Conservation (phyloP, 2,329 filamentous ascomycete genomes). For the Xylariaceae sp. region DNA sequence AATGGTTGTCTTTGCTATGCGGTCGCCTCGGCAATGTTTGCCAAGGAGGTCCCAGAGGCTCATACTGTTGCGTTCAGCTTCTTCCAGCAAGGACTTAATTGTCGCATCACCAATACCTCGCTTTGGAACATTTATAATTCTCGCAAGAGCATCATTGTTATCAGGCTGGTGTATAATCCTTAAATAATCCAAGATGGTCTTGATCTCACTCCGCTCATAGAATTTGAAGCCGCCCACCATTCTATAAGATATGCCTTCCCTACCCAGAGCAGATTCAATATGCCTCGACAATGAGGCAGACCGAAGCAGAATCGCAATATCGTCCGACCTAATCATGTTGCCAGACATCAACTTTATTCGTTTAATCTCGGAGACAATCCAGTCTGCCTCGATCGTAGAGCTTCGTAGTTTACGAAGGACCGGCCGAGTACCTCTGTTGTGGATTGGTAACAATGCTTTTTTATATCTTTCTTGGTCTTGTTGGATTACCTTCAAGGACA, state of each 20-base stretch:
- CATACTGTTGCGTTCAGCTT: slow-evolving; percentile 70
- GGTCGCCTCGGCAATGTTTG: slow-evolving; percentile 55
- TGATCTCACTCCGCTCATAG: slow-evolving; percentile 89
- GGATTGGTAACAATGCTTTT: slow-evolving; percentile 79
- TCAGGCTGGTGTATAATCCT: slow-evolving; percentile 81
- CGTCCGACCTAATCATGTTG: slow-evolving; percentile 70
- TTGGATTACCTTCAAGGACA: slow-evolving; percentile 84
- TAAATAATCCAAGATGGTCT: slow-evolving; percentile 84
- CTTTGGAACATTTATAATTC: slow-evolving; percentile 83
- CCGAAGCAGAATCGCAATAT: slow-evolving; percentile 85
- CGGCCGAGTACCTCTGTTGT: slow-evolving; percentile 76
- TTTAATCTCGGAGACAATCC: slow-evolving; percentile 85
- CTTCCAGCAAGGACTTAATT: slow-evolving; percentile 71
- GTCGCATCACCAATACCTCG: slow-evolving; percentile 81
- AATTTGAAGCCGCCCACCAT: slow-evolving; percentile 91
- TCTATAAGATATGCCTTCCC: slow-evolving; percentile 80
- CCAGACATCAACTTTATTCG: slow-evolving; percentile 73
- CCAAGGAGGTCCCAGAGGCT: slow-evolving; percentile 76
- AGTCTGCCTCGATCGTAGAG: slow-evolving; percentile 75
- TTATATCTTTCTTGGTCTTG: slow-evolving; percentile 81
- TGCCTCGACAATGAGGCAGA: slow-evolving; percentile 80
- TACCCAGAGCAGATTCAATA: slow-evolving; percentile 82
- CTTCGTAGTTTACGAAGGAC: slow-evolving; percentile 76
- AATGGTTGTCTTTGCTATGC: slow-evolving; percentile 52
- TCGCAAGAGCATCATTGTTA: slow-evolving; percentile 82